Evolutionary conservation across 441 rosid genomes (phyloP).

Genomic region (Syzygium syzygioides): DNA sequence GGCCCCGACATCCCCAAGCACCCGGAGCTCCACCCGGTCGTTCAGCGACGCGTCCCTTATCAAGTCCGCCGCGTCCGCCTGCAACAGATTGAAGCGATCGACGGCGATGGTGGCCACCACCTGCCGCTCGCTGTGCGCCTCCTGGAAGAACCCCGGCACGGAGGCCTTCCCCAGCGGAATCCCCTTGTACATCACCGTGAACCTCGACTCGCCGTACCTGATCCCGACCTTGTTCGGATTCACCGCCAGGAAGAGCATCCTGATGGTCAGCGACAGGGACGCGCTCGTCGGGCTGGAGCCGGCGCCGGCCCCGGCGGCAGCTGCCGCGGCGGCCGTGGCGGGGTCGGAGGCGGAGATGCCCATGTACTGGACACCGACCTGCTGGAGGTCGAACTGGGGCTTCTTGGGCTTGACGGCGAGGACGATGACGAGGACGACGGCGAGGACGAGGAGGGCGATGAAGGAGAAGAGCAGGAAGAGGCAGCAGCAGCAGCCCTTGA

Average conservation of each 20-base stretch:
- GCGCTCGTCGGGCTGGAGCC: slow-evolving; percentile 14
- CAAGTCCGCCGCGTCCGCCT: slow-evolving; percentile 72
- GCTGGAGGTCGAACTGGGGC: slow-evolving; percentile 94
- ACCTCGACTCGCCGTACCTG: slow-evolving; percentile 85
- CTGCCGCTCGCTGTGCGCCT: slow-evolving; percentile 68
- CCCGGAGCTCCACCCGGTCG: slow-evolving; percentile 78
- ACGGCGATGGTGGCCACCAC: slow-evolving; percentile 78
- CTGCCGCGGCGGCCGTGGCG: slow-evolving; percentile 27
- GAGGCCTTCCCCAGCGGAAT: slow-evolving; percentile 82
- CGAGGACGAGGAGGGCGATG: slow-evolving; percentile 62
- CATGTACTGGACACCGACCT: slow-evolving; percentile 86
- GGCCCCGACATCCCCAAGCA: slow-evolving; percentile 81
- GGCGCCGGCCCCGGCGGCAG: slow-evolving; percentile 14
- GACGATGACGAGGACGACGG: slow-evolving; percentile 58
- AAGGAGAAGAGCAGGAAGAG: slow-evolving; percentile 82
- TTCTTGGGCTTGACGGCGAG: slow-evolving; percentile 92
- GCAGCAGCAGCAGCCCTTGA: slow-evolving; percentile 97
- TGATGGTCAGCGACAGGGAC: slow-evolving; percentile 61
- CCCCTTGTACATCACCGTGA: slow-evolving; percentile 90
- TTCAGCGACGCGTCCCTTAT: slow-evolving; percentile 77
- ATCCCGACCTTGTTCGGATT: slow-evolving; percentile 94
- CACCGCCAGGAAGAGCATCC: slow-evolving; percentile 72
- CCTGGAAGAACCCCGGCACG: slow-evolving; percentile 86
- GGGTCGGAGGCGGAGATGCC: slow-evolving; percentile 52
- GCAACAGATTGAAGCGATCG: slow-evolving; percentile 77